A percentile compares a stretch with the other conserved stretches of the same genome.
These are phyloP conservation scores for Leccinum imitatum DNA, from an alignment of 768 basidiomycete genomes.

Conservation along the genomic window DNA sequence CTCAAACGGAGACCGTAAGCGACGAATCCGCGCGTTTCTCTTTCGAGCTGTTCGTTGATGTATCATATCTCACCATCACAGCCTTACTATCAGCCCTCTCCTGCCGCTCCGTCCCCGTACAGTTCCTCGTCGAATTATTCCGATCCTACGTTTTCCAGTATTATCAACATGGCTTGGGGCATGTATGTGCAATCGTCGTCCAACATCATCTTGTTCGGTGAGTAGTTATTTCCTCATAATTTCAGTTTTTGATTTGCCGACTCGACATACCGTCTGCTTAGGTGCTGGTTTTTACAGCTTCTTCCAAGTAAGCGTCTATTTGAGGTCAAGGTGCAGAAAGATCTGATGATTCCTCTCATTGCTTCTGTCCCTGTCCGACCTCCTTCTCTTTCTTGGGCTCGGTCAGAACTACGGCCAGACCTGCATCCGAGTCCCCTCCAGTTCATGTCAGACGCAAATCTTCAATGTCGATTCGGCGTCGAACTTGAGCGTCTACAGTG, in stretches of 20 bases:
- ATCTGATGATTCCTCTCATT: not conserved
- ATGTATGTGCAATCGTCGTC: slow-evolving; percentile 33
- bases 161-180: slow-evolving; percentile 9
- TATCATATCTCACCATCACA: slow-evolving; percentile 9
- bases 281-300: slow-evolving; percentile 53
- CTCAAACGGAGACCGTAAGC: slow-evolving; percentile 50
- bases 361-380: not conserved
- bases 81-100: slow-evolving; percentile 51
- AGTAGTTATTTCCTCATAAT: slow-evolving; percentile 11
- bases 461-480: slow-evolving; percentile 42
- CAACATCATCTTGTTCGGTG: slow-evolving; percentile 45
- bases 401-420: slow-evolving; percentile 37
- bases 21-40: not conserved
- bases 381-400: not conserved
- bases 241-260: slow-evolving; percentile 24
- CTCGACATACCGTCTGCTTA: slow-evolving; percentile 13
- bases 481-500: slow-evolving; percentile 39
- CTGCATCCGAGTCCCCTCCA: slow-evolving; percentile 31
- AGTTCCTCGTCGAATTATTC: slow-evolving; percentile 30
- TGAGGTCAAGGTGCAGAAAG: not conserved
- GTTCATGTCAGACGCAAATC: slow-evolving; percentile 43
- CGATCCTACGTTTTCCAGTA: slow-evolving; percentile 37
- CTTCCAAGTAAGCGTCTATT: slow-evolving; percentile 34
- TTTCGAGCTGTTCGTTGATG: not conserved
- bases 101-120: slow-evolving; percentile 44